A percentile compares a stretch with the other conserved stretches of the same genome.
Conservation (phyloP, 129 eudicot genomes). For the Arctium lappa region DNA sequence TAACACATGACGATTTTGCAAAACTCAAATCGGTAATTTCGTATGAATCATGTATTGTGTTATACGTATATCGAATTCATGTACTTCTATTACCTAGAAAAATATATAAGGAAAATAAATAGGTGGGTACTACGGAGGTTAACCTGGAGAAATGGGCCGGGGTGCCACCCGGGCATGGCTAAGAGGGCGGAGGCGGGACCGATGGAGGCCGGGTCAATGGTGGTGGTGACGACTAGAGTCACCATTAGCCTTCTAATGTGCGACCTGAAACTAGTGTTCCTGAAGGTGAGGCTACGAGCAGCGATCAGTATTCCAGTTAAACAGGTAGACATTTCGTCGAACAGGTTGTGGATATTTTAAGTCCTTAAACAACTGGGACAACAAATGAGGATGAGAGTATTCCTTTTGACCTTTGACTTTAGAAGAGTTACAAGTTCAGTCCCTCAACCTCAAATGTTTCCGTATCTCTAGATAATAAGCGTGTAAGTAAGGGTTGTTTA, state of each 20-base stretch:
- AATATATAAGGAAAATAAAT: neutral
- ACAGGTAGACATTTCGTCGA: constrained; percentile 12
- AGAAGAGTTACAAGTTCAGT: neutral
- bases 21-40: neutral
- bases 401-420: neutral
- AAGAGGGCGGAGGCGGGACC: constrained; percentile 78
- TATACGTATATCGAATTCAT: neutral
- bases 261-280: neutral
- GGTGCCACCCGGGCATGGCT: constrained; percentile 80
- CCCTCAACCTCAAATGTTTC: neutral
- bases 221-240: constrained; percentile 63
- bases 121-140: neutral
- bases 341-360: neutral
- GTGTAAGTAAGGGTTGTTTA: no score
- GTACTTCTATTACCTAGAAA: neutral
- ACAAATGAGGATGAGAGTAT: neutral
- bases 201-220: constrained; percentile 73
- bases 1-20: neutral
- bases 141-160: constrained; percentile 65
- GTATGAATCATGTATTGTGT: neutral
- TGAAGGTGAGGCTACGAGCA: constrained; percentile 9
- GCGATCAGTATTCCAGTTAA: constrained; percentile 13
- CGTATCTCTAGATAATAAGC: no score
- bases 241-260: constrained; percentile 42
- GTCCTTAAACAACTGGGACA: neutral